Percentiles rank a stretch among this genome's conserved stretches.
Evolutionary conservation across 2,329 filamentous ascomycete species (phyloP).

Genomic region (Trichoderma hamatum): DNA sequence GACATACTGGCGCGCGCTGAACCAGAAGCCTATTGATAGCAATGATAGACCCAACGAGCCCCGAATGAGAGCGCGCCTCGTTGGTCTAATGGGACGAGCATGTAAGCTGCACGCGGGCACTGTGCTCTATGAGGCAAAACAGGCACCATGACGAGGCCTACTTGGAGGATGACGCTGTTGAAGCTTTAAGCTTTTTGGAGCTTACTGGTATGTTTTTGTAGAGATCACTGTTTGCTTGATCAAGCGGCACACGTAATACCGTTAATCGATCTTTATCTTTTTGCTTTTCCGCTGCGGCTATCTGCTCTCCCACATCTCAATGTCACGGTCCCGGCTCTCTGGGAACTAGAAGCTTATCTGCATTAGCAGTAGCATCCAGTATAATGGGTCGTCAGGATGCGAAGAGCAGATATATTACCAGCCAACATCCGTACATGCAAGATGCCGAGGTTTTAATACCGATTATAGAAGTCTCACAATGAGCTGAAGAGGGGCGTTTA

Average conservation of each 20-base stretch:
- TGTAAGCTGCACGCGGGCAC: constrained; percentile 7
- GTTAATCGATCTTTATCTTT: background rate
- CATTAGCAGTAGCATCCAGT: background rate
- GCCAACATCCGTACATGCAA: background rate
- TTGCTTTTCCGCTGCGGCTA: background rate
- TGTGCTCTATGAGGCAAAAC: background rate
- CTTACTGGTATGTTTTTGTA: background rate
- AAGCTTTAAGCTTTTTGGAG: background rate
- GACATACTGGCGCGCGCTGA: background rate
- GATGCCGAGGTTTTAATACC: background rate
- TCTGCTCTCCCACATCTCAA: background rate
- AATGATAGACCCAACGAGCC: background rate
- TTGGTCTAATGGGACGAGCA: background rate
- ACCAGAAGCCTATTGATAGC: background rate
- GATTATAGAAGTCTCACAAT: background rate
- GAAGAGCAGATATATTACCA: background rate
- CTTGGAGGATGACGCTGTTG: background rate
- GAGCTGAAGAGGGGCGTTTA: background rate
- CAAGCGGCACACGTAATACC: background rate
- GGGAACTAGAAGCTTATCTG: background rate
- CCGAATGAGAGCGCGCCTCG: constrained; percentile 1
- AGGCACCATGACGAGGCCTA: background rate
- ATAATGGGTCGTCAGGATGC: background rate
- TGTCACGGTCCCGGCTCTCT: background rate
- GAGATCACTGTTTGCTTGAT: background rate